Base-by-base conservation (phyloP, 495 filamentous ascomycete species). In the Hypoxylon crocopeplum region DNA sequence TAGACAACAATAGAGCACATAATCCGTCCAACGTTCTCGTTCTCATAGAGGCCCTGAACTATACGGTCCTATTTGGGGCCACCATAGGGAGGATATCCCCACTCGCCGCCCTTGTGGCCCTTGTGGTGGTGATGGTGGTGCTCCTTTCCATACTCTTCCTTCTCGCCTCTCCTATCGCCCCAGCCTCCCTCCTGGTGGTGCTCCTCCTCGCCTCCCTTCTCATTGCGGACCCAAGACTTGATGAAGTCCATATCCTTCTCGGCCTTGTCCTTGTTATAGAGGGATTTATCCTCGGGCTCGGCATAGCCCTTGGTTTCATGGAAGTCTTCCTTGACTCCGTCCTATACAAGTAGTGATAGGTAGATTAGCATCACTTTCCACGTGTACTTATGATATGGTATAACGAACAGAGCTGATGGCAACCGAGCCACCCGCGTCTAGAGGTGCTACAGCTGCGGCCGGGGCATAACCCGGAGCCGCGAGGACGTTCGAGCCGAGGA, bases 401-500 rank as follows among this genome's bases (percentile, higher is more conserved):
- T 4, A 16, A 34, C 4, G 7, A 5, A 17, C 7, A 17, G 25
- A 21, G 8, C 41, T 49, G n/a, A 58, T 48, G 11, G 57, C 42
- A 7, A 25, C 7, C 1, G 59, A 13, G 4, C 16, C 12, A n/a
- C 46, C 46, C 34, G 51, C 47, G 5, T 27, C 19, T 0, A 51
- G 17, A 7, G 59, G 27, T 5, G 20, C 30, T 1, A 52, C 47
- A 15, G 40, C 41, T 5, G 59, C 21, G 3, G 21, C 32, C 2
- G 48, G 42, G 16, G 40, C 41, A 8, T 48, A 48, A 1, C 6
- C 16, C 4, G 67, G 67, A 0, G 61, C 59, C 2, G 68, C 64
- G 15, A 70, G 37, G 29, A 57, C 58, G 22, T 44, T 38, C 11
- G 68, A 38, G 15, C 54, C 54, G 44, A 63, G 32, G 50, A 68